phyloP scores from a whole-genome alignment of 306 rosid genomes.

The Benincasa hispida region DNA sequence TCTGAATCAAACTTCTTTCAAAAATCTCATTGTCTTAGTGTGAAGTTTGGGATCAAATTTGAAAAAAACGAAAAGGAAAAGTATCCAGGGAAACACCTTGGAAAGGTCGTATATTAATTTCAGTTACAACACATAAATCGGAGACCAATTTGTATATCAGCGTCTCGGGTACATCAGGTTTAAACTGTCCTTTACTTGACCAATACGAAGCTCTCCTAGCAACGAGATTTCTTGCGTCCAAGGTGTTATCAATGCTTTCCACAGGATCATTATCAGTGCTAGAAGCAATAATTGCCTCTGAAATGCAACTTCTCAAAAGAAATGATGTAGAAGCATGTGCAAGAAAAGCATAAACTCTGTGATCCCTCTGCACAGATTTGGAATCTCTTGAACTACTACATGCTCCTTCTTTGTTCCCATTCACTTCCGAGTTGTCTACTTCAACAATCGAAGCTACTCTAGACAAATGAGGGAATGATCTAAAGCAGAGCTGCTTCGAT shows the following conservation, averaged over 20 bases:
- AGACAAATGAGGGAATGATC: constrained; percentile 69
- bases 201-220: constrained; percentile 41
- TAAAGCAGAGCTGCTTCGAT: constrained; percentile 68
- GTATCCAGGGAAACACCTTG: constrained; percentile 33
- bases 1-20: background rate
- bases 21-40: background rate
- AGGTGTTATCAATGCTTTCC: constrained; percentile 70
- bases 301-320: constrained; percentile 32
- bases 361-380: constrained; percentile 42
- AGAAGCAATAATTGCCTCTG: constrained; percentile 51
- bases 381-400: constrained; percentile 46
- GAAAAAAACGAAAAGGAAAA: background rate
- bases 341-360: constrained; percentile 47
- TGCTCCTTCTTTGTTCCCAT: constrained; percentile 39
- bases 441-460: constrained; percentile 41
- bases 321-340: constrained; percentile 23
- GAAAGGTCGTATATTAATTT: constrained; percentile 66
- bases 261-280: constrained; percentile 81
- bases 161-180: constrained; percentile 66
- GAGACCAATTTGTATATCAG: constrained; percentile 54
- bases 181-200: constrained; percentile 80
- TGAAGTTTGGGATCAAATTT: background rate
- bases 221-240: constrained; percentile 24
- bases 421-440: constrained; percentile 21
- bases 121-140: constrained; percentile 49